A percentile compares a stretch with the other conserved stretches of the same genome.
Conservation (phyloP, 2,329 filamentous ascomycete species). For the Aspergillus eucalypticola region DNA sequence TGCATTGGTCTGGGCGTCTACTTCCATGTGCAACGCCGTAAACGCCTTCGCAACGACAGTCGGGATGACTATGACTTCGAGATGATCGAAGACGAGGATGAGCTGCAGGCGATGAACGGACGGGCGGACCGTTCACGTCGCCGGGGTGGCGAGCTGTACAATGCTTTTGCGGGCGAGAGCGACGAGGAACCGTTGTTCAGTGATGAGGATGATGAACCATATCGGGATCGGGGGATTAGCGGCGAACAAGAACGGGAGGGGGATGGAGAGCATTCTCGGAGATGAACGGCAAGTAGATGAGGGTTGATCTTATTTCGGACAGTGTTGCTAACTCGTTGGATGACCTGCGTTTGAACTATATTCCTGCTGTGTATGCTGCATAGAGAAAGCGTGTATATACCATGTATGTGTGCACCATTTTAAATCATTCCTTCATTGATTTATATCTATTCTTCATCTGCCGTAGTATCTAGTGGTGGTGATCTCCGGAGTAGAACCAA, state of each 20-base stretch:
- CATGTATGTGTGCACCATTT: not conserved
- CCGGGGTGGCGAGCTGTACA: constrained; percentile 84
- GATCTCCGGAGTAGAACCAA: too few relatives aligned
- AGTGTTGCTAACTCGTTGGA: not conserved
- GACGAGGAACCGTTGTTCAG: constrained; percentile 66
- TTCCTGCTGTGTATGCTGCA: not conserved
- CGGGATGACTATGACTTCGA: constrained; percentile 93
- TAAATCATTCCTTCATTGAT: too few relatives aligned
- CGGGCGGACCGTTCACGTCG: constrained; percentile 56
- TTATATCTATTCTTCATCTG: not conserved
- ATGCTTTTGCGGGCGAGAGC: constrained; percentile 93
- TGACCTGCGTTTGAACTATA: not conserved
- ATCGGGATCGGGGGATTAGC: constrained; percentile 33
- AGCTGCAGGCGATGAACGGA: constrained; percentile 45
- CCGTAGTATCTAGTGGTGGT: not conserved
- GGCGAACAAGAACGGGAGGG: constrained; percentile 22
- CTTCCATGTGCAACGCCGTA: constrained; percentile 75
- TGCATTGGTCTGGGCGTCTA: constrained; percentile 78
- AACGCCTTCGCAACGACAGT: constrained; percentile 70
- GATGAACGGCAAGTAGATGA: constrained; percentile 10
- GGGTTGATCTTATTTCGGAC: not conserved
- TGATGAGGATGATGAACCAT: constrained; percentile 43
- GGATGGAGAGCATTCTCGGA: constrained; percentile 17
- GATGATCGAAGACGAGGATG: constrained; percentile 80
- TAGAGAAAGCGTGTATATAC: constrained; percentile 10